Evolutionary conservation across 306 rosid genomes (phyloP).

Genomic region (Quercus robur): DNA sequence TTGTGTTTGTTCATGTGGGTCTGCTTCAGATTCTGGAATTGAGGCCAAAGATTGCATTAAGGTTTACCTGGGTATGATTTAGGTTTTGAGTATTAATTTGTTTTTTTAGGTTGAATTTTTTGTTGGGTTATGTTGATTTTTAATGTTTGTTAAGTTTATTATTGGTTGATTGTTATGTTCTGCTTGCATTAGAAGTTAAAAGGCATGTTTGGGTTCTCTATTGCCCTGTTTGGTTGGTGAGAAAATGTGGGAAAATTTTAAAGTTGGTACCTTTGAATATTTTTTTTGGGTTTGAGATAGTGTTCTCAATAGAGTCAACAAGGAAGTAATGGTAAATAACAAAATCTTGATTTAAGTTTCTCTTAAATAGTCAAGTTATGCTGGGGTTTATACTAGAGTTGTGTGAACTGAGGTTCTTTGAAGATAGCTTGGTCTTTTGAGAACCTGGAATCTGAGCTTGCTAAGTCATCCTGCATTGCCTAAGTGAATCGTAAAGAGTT

Average conservation of each 20-base stretch:
- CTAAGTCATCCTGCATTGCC: neutral
- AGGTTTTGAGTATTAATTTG: neutral
- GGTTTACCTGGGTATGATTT: conserved; percentile 66
- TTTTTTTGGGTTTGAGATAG: neutral
- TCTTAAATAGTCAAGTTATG: neutral
- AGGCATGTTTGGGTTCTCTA: neutral
- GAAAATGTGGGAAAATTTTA: neutral
- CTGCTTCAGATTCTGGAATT: conserved; percentile 57
- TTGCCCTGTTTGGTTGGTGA: conserved; percentile 1
- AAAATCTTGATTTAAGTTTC: neutral
- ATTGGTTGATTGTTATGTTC: neutral
- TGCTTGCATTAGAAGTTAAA: neutral
- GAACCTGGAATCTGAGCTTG: neutral
- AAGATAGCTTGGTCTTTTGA: neutral
- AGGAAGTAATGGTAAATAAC: neutral
- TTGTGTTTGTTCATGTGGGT: conserved; percentile 5
- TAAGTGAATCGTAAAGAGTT: neutral
- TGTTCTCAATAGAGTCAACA: neutral
- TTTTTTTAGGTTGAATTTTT: neutral
- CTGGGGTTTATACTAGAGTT: neutral
- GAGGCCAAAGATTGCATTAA: conserved; percentile 81
- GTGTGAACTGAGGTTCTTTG: neutral
- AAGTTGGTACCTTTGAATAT: neutral
- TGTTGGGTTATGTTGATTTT: neutral
- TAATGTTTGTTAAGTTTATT: neutral